These are phyloP conservation scores for Phyllachora maydis DNA, from an alignment of 2,329 filamentous ascomycete species.

Conservation along the genomic window DNA sequence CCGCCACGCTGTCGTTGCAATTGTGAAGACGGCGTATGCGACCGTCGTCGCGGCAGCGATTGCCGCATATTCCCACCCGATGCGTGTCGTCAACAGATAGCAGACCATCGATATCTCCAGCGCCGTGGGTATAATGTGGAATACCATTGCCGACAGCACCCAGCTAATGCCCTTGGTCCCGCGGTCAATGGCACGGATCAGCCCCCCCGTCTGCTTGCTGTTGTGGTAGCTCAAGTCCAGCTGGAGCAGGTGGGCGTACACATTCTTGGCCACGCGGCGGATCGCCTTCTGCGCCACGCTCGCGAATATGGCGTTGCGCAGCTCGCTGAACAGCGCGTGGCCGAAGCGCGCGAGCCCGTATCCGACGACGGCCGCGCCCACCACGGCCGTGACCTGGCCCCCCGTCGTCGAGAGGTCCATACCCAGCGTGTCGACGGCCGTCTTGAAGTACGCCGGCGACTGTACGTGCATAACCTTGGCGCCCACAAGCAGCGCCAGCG, in stretches of 20 bases:
- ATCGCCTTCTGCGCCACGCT: conserved; percentile 96
- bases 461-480: conserved; percentile 95
- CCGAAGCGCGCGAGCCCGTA: conserved; percentile 81
- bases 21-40: conserved; percentile 90
- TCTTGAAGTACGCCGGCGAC: conserved; percentile 98
- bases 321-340: conserved; percentile 75
- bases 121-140: conserved; percentile 85
- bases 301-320: conserved; percentile 91
- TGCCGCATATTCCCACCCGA: conserved; percentile 75
- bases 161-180: conserved; percentile 99
- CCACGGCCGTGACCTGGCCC: conserved; percentile 76
- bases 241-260: conserved; percentile 75
- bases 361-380: conserved; percentile 80
- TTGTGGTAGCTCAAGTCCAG: conserved; percentile 90
- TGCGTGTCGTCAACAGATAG: conserved; percentile 90
- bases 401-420: conserved; percentile 60
- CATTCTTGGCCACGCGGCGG: conserved; percentile 70
- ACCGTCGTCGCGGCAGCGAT: conserved; percentile 85
- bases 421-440: conserved; percentile 78
- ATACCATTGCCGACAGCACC: conserved; percentile 91
- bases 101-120: conserved; percentile 92
- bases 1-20: conserved; percentile 88
- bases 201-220: conserved; percentile 78
- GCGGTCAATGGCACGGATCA: conserved; percentile 85
- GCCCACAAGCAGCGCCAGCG: conserved; percentile 66